A percentile compares a stretch with the other conserved stretches of the same genome.
Evolutionary conservation across 2,329 filamentous ascomycete species (phyloP).

Genomic region (Xylaria sp.): DNA sequence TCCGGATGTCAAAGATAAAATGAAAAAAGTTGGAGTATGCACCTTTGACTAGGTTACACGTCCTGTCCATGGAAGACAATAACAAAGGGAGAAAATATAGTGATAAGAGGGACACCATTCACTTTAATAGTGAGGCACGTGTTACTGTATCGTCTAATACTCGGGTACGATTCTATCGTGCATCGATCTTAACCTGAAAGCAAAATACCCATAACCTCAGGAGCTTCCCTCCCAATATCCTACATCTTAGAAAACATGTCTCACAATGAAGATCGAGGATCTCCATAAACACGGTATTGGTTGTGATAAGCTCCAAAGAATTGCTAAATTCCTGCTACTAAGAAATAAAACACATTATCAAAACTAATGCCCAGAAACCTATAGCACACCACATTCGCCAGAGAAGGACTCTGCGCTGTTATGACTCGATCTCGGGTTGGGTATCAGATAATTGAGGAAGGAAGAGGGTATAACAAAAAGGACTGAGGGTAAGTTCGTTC

Average conservation of each 20-base stretch:
- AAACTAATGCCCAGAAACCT: conserved; percentile 5
- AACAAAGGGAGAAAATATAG: background rate
- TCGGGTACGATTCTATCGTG: background rate
- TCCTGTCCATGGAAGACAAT: background rate
- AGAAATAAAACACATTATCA: conserved; percentile 1
- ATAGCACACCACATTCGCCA: conserved; percentile 4
- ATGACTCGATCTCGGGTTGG: conserved; percentile 29
- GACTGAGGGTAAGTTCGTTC: conserved; percentile 7
- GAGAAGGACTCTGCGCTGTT: conserved; percentile 11
- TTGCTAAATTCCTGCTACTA: conserved; percentile 2
- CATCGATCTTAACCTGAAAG: background rate
- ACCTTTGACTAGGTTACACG: background rate
- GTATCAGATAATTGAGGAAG: conserved; percentile 33
- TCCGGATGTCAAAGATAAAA: background rate
- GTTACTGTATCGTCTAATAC: background rate
- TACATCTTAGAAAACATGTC: background rate
- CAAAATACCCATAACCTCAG: background rate
- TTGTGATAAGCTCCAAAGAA: background rate
- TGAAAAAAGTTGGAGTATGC: background rate
- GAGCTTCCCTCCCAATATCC: background rate
- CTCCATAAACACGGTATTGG: background rate
- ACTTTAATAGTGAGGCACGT: background rate
- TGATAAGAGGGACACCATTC: background rate
- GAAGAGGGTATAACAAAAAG: conserved; percentile 20
- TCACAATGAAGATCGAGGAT: background rate